Base-by-base conservation (phyloP, 805 yeast species). In the Yamadazyma paraphyllophila region DNA sequence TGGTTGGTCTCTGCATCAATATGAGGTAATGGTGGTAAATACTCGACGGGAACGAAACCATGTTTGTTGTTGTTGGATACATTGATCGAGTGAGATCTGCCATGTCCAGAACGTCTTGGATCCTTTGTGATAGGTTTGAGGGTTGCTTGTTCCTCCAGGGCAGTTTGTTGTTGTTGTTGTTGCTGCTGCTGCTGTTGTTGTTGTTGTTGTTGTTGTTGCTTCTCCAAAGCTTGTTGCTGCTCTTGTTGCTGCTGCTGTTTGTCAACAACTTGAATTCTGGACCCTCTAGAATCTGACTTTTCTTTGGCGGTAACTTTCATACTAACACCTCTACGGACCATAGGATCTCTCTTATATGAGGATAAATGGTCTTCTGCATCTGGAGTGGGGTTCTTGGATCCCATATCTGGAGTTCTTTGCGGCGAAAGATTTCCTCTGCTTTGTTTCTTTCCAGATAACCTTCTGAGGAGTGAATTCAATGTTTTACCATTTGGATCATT, bases 301-400 rank as follows among this genome's bases (percentile, higher is more conserved):
- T 79, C 84, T 55, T 74, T 77, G 11, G 80, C 75, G 1, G 84
- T 79, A n/a, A 79, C 74, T 56, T 76, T 79, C 77, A 79, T 71
- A 57, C 82, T 76, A 8, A 80, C 82, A 51, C 82, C 82, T 55
- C 84, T 76, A 55, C 82, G 82, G 39, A 79, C 76, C 67, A 69
- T 54, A 34, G 74, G 74, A 43, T 71, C 76, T n/a, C 46, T 56
- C 45, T 52, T 57, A 5, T 50, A 49, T 11, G 56, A 52, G 4
- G 59, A 49, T 2, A 37, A 27, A 15, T 34, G 34, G 12, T 27
- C 40, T 15, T 50, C 52, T 7, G 40, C 37, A 38, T 51, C 55
- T 3, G 45, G 50, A 2, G 58, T 49, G 11, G 51, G 41, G 2
- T 44, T 33, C 8, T 52, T 42, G 15, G 50, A 43, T n/a, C 40